These are phyloP conservation scores for Candida krabiensis DNA, from an alignment of 805 yeast genomes.

Conservation along the genomic window DNA sequence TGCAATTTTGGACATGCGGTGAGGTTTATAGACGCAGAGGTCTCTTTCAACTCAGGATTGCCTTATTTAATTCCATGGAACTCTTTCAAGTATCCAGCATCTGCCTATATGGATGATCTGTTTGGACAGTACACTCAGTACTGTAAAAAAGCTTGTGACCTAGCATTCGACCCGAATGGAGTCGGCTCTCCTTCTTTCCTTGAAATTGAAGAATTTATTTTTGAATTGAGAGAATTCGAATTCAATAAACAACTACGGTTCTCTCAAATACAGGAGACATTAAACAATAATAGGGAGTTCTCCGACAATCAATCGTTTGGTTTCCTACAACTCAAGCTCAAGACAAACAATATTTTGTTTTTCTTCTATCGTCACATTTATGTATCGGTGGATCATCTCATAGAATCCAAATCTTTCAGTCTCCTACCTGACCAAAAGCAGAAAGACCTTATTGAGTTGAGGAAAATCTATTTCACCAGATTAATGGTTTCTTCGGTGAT, in stretches of 20 bases:
- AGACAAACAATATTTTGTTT: constrained; percentile 19
- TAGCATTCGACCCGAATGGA: constrained; percentile 1
- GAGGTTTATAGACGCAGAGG: constrained; percentile 23
- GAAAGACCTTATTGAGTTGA: constrained; percentile 5
- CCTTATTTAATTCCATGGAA: constrained; percentile 14
- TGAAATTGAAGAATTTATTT: constrained; percentile 22
- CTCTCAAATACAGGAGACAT: constrained; percentile 5
- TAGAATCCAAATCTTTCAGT: constrained; percentile 13
- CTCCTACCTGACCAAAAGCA: constrained; percentile 5
- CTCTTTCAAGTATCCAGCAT: background rate
- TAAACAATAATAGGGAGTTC: constrained; percentile 3
- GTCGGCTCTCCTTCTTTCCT: constrained; percentile 4
- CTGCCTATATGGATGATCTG: background rate
- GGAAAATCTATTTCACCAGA: constrained; percentile 19
- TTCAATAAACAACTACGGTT: constrained; percentile 9
- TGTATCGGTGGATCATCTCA: constrained; percentile 7
- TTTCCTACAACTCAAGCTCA: constrained; percentile 13
- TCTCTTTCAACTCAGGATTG: constrained; percentile 23
- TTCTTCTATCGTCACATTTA: constrained; percentile 22
- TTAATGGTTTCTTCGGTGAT: constrained; percentile 16
- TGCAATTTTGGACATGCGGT: constrained; percentile 17
- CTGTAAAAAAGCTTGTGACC: constrained; percentile 9
- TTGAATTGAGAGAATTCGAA: constrained; percentile 17
- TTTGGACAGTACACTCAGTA: constrained; percentile 1
- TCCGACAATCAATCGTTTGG: background rate